phyloP scores from a whole-genome alignment of 2,329 filamentous ascomycete species.

The Fragosphaeria purpurea region DNA sequence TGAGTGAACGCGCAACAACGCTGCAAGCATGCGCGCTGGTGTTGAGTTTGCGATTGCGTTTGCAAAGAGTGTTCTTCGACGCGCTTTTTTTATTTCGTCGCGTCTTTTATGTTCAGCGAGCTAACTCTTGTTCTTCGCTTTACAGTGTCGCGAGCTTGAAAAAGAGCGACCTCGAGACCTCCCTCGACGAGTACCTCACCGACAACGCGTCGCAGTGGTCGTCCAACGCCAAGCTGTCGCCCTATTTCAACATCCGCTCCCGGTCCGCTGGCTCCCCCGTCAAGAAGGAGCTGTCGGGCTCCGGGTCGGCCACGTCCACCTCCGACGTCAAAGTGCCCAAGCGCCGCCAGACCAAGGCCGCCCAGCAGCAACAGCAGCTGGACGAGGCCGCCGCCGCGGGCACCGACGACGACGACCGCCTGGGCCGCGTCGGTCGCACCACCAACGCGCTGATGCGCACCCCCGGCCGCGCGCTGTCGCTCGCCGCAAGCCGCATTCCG shows the following conservation, averaged over 20 bases:
- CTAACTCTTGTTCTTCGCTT: too few relatives aligned
- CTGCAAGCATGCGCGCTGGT: neutral
- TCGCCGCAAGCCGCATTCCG: constrained; percentile 49
- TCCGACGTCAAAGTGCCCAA: constrained; percentile 34
- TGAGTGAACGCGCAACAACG: constrained; percentile 6
- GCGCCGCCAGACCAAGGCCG: constrained; percentile 34
- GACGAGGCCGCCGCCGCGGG: constrained; percentile 1
- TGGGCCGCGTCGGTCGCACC: constrained; percentile 22
- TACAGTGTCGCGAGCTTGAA: constrained; percentile 57
- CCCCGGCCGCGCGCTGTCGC: constrained; percentile 40
- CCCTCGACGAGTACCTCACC: constrained; percentile 63
- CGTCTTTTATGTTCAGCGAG: too few relatives aligned
- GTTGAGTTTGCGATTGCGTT: too few relatives aligned
- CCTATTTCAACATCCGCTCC: constrained; percentile 65
- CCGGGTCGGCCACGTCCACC: neutral
- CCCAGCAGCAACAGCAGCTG: constrained; percentile 3
- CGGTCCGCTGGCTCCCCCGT: constrained; percentile 50
- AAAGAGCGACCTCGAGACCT: constrained; percentile 69
- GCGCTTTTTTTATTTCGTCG: neutral
- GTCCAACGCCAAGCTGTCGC: constrained; percentile 53
- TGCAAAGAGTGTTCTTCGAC: neutral
- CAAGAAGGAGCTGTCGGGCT: constrained; percentile 38
- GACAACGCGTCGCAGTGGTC: constrained; percentile 57
- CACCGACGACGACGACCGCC: constrained; percentile 11
- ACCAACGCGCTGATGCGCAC: constrained; percentile 31